Conservation (phyloP, 176 grass and related monocot species). For the Elaeis guineensis region DNA sequence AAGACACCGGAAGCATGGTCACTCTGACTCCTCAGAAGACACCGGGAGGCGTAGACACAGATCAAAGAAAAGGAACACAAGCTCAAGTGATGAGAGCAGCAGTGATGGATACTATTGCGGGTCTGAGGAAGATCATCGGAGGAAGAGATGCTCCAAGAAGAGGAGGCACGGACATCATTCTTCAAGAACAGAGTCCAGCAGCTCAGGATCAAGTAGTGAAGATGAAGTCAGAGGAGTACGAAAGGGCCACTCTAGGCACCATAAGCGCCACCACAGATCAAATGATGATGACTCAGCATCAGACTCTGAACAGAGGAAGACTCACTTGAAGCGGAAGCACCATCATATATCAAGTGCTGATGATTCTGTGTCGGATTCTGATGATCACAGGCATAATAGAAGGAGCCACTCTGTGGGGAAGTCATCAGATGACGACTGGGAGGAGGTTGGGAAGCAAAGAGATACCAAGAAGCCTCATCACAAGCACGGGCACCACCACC, state of each 20-base stretch:
- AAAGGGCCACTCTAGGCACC: conserved; percentile 30
- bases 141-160: conserved; percentile 35
- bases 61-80: conserved; percentile 33
- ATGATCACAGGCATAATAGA: conserved; percentile 24
- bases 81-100: conserved; percentile 31
- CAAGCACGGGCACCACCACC: conserved; percentile 17
- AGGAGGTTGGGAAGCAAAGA: conserved; percentile 21
- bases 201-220: conserved; percentile 28
- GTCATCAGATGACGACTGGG: conserved; percentile 29
- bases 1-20: conserved; percentile 44
- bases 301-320: conserved; percentile 17
- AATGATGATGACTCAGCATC: conserved; percentile 26
- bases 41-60: conserved; percentile 21
- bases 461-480: conserved; percentile 16
- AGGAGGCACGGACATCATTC: conserved; percentile 34
- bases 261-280: conserved; percentile 10
- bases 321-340: conserved; percentile 15
- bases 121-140: conserved; percentile 30
- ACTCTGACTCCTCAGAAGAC: conserved; percentile 44
- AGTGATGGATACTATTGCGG: conserved; percentile 19
- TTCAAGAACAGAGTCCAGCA: conserved; percentile 35
- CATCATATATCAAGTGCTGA: conserved; percentile 27
- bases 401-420: conserved; percentile 25
- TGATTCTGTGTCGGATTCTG: conserved; percentile 28
- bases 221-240: conserved; percentile 20